A percentile compares a stretch with the other conserved stretches of the same genome.
Conservation (phyloP, 257 asterid genomes). For the Sherardia arvensis region DNA sequence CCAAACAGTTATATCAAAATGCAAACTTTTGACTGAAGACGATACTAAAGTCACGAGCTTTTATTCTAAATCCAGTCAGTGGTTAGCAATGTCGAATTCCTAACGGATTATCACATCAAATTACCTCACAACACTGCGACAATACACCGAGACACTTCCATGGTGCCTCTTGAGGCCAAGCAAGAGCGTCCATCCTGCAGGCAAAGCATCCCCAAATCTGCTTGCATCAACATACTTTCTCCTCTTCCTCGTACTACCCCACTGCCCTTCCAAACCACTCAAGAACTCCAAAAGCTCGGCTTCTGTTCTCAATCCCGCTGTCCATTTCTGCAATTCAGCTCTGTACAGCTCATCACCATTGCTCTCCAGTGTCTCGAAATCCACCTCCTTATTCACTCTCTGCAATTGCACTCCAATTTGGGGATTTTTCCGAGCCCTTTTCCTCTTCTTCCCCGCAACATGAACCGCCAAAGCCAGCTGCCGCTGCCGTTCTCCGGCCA, state of each 20-base stretch:
- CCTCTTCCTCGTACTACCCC: conserved; percentile 93
- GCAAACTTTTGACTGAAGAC: neutral
- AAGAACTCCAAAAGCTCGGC: conserved; percentile 53
- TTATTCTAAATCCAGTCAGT: neutral
- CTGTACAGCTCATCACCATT: conserved; percentile 58
- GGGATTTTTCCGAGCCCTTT: conserved; percentile 26
- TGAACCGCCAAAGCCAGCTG: conserved; percentile 27
- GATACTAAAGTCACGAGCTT: neutral
- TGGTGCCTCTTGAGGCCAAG: conserved; percentile 77
- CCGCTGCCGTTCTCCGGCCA: neutral
- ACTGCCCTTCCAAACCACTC: conserved; percentile 67
- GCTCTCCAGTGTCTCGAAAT: conserved; percentile 45
- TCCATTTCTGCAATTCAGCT: conserved; percentile 58
- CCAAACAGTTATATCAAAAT: neutral
- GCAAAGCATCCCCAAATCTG: conserved; percentile 50
- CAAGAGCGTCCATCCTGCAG: conserved; percentile 79
- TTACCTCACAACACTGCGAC: conserved; percentile 70
- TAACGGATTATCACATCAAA: neutral
- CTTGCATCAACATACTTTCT: conserved; percentile 82
- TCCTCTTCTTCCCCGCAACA: conserved; percentile 31
- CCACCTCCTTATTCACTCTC: conserved; percentile 48
- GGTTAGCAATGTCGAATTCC: neutral
- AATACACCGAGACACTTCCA: conserved; percentile 53
- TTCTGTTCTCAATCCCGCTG: conserved; percentile 58
- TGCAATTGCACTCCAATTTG: conserved; percentile 42